Evolutionary conservation across 441 rosid species (phyloP).

Genomic region (Mallotus japonicus): DNA sequence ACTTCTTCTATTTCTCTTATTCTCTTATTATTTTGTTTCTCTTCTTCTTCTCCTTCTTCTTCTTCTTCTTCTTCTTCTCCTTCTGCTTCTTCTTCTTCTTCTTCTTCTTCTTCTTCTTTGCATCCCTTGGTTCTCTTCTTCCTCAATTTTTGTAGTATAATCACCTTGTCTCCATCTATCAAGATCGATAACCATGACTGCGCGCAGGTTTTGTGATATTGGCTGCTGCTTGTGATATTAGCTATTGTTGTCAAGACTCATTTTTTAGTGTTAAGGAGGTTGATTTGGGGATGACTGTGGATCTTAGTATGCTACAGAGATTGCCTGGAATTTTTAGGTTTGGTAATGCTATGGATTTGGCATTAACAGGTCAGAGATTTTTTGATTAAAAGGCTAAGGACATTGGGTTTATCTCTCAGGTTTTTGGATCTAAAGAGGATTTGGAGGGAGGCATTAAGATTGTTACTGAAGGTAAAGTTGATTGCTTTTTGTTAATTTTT

Average conservation of each 20-base stretch:
- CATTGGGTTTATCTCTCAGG: slow-evolving; percentile 66
- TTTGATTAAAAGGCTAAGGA: slow-evolving; percentile 67
- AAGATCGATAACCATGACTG: too few relatives aligned
- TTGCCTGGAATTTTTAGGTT: slow-evolving; percentile 69
- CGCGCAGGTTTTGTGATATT: slow-evolving; percentile 39
- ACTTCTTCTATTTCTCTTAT: too few relatives aligned
- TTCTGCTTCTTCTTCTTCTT: too few relatives aligned
- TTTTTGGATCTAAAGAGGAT: slow-evolving; percentile 54
- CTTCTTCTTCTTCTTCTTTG: too few relatives aligned
- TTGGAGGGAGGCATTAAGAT: slow-evolving; percentile 44
- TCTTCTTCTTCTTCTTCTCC: too few relatives aligned
- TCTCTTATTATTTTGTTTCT: too few relatives aligned
- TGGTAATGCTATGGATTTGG: slow-evolving; percentile 69
- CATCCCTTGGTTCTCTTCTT: too few relatives aligned
- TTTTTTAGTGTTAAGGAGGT: slow-evolving; percentile 82
- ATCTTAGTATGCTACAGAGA: slow-evolving; percentile 80
- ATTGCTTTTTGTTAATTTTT: too few relatives aligned
- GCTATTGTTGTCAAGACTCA: slow-evolving; percentile 59
- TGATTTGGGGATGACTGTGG: slow-evolving; percentile 73
- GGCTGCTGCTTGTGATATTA: slow-evolving; percentile 68
- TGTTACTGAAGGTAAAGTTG: slow-evolving; percentile 62
- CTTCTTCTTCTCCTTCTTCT: too few relatives aligned
- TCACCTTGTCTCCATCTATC: too few relatives aligned
- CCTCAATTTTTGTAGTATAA: too few relatives aligned
- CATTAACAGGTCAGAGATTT: slow-evolving; percentile 65